Base-by-base conservation (phyloP, 2,329 filamentous ascomycete genomes). In the Trichoderma koningiopsis region DNA sequence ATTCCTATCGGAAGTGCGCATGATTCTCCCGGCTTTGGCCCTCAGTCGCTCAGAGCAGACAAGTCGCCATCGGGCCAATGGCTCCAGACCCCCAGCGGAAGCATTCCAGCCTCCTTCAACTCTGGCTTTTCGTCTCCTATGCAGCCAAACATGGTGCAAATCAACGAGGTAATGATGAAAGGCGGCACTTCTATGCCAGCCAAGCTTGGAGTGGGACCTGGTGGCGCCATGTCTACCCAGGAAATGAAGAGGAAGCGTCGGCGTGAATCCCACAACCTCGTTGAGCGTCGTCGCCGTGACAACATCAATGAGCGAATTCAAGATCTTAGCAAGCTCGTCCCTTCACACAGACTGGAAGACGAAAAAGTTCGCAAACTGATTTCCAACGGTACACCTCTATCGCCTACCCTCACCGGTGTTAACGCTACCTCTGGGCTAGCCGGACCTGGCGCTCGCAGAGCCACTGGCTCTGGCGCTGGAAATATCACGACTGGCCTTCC, bases 261-360 rank as follows among this genome's bases (percentile, higher is more conserved):
- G 70, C 88, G 96, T 49, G 96, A 97, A 77, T 98, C 95, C 0
- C 96, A 99, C 83, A 98, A 99, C 78, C 86, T 97, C 49, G 96
- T 99, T 13, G 96, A 99, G 83, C 93, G 96, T 68, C 91, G 96
- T 63, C 91, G 96, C 71, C 89, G 96, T 71, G 96, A 98, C 82
- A 98, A 98, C 78, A 99, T 99, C 84, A 99, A 99, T 75, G 96
- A 99, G 81, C 90, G 96, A 55, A 99, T 99, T 72, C 95, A 98
- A 77, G 96, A 99, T 77, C 87, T 99, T 8, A 97, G 95, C 76
- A 93, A 94, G 75, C 87, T 99, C 22, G 95, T 99, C 2, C 96
- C 96, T 29, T 87, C 91, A 71, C 96, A 99, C 80, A 90, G 96
- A 71, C 86, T 99, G 2, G 96, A 99, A 76, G 96, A 98, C 77